Percentiles rank a stretch among this genome's conserved stretches.
phyloP scores from a whole-genome alignment of 768 basidiomycete genomes.

The Melanogaster broomeanus region DNA sequence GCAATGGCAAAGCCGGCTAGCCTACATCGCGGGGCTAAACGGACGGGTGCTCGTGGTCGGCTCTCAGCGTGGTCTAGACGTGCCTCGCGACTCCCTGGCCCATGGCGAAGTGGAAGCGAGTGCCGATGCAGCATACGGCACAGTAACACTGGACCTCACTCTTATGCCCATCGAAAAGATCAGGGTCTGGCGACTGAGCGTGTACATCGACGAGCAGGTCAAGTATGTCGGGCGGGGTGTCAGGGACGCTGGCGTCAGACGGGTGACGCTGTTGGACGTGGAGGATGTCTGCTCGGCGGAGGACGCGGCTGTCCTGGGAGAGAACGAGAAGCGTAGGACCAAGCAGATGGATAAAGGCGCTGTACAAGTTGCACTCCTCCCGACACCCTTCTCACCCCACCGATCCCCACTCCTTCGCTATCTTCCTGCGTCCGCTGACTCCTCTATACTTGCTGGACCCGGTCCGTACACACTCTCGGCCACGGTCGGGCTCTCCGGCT shows the following conservation, averaged over 20 bases:
- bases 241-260: conserved; percentile 8
- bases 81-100: background rate
- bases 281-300: conserved; percentile 18
- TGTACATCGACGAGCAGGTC: conserved; percentile 64
- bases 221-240: conserved; percentile 1
- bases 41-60: conserved; percentile 89
- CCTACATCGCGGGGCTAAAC: conserved; percentile 77
- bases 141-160: conserved; percentile 74
- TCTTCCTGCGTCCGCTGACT: conserved; percentile 15
- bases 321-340: conserved; percentile 9
- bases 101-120: conserved; percentile 7
- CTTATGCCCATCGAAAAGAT: conserved; percentile 87
- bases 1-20: conserved; percentile 88
- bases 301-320: conserved; percentile 2
- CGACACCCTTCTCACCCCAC: conserved; percentile 30
- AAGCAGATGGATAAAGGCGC: conserved; percentile 12
- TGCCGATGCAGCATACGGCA: conserved; percentile 40
- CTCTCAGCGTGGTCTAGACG: conserved; percentile 9
- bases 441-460: conserved; percentile 24
- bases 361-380: conserved; percentile 23
- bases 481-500: conserved; percentile 19
- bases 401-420: conserved; percentile 26
- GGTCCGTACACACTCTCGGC: conserved; percentile 25
- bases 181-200: conserved; percentile 74
- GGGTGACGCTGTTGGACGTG: conserved; percentile 18